Evolutionary conservation across 768 basidiomycete genomes (phyloP), one percentile per base, ranked within the genome.

Genomic region (Thelephora aurantiotincta): DNA sequence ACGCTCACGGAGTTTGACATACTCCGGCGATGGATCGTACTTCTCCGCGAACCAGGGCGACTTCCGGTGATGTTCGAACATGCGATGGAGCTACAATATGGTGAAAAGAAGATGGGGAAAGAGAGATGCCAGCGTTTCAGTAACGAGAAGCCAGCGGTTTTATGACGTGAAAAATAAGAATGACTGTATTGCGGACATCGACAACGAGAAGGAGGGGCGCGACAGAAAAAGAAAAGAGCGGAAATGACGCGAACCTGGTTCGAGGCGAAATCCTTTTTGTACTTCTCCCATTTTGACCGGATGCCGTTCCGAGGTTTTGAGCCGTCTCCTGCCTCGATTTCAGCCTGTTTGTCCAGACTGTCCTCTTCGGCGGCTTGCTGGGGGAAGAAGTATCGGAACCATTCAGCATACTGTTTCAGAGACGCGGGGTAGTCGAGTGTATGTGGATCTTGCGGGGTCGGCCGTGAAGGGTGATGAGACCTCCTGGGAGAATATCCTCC

Each of bases 31-130:
- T 48, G 83, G 83, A 51, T 91, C 88, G 68, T 97, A 97, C 63
- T 89, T 88, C 72, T 97, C 93, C 48, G 80, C 77, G 70, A 96
- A 97, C 93, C 93, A 97, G 12, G 90, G 83, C n/a, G 88, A 89
- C 59, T 84, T 82, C 66, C 81, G 78, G 69, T 97, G 93, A 65
- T 90, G 85, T 33, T 96, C 85, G 73, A 90, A 96, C 75, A 97
- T 84, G 49, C 85, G 84, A 70, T 89, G 88, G 59, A 94, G 78
- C 92, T 97, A 74, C 62, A 72, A 51, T 47, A 34, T 42, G 7
- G 47, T 6, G 45, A 36, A 12, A 6, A 45, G 18, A 12, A 36
- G 26, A 46, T n/a, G 34, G 42, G 7, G 5, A 33, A n/a, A 20
- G 36, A 18, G 30, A 23, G 23, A 41, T 30, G 26, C 26, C 26